These are phyloP conservation scores for Nakazawaea ernobii DNA, from an alignment of 805 yeast genomes.

Conservation along the genomic window DNA sequence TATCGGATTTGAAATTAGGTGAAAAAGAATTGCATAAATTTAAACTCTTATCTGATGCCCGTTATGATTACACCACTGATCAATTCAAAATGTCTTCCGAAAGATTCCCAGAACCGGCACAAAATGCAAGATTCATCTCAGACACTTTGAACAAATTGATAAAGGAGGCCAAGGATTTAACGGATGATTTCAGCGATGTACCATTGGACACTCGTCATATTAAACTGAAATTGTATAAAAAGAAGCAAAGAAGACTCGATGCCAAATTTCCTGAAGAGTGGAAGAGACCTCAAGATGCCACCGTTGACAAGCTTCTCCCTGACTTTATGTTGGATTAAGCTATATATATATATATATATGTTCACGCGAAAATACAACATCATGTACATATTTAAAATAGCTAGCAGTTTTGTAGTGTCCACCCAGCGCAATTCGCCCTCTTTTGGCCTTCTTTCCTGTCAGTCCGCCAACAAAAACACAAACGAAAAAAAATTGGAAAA, in stretches of 20 bases:
- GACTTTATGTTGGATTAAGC: constrained; percentile 1
- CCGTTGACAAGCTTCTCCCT: constrained; percentile 34
- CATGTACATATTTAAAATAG: not conserved
- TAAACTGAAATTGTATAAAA: constrained; percentile 34
- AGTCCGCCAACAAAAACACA: not conserved
- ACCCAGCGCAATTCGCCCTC: not conserved
- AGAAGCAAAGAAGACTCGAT: constrained; percentile 33
- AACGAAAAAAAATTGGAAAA: not conserved
- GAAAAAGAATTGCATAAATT: constrained; percentile 63
- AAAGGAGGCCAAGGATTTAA: constrained; percentile 54
- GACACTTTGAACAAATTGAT: constrained; percentile 59
- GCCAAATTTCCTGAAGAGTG: constrained; percentile 71
- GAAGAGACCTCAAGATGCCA: constrained; percentile 72
- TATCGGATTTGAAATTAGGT: constrained; percentile 47
- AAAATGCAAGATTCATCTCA: constrained; percentile 72
- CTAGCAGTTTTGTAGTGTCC: not conserved
- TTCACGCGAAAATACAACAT: too few relatives aligned
- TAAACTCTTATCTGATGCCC: constrained; percentile 68
- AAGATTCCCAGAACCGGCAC: constrained; percentile 70
- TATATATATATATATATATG: not conserved
- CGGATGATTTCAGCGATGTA: constrained; percentile 64
- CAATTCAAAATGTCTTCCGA: constrained; percentile 59
- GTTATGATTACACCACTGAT: constrained; percentile 62
- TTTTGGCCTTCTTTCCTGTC: too few relatives aligned
- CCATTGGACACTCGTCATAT: constrained; percentile 79